Percentiles rank a stretch among this genome's conserved stretches.
Evolutionary conservation across 2,329 filamentous ascomycete genomes (phyloP).

Genomic region (Pseudogymnoascus sp.): DNA sequence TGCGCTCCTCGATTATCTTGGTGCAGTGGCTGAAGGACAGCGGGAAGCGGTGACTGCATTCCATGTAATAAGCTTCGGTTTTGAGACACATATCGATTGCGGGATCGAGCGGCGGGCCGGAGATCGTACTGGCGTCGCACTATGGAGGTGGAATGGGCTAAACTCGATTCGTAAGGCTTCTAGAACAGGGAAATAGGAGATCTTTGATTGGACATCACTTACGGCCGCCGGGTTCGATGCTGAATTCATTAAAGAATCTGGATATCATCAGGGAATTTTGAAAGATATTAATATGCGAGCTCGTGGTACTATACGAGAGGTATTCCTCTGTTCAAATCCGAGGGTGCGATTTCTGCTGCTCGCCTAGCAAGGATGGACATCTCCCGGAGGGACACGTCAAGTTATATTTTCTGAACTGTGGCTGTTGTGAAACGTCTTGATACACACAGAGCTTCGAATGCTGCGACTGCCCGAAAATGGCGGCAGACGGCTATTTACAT

Average conservation of each 20-base stretch:
- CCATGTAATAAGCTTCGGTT: constrained; percentile 2
- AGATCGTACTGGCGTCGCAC: not conserved
- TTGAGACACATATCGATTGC: not conserved
- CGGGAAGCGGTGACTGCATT: not conserved
- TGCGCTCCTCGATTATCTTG: not conserved
- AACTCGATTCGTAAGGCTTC: not conserved
- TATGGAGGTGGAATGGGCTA: not conserved
- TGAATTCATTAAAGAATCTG: not conserved
- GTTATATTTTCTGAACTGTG: not conserved
- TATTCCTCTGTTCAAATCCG: not conserved
- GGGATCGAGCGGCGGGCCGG: not conserved
- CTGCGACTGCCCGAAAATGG: not conserved
- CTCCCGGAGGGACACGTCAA: not conserved
- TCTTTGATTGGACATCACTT: not conserved
- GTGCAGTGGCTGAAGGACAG: not conserved
- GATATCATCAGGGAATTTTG: not conserved
- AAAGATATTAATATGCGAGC: not conserved
- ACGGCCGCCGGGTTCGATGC: not conserved
- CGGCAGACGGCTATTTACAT: not conserved
- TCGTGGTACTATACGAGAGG: not conserved
- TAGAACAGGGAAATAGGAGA: not conserved
- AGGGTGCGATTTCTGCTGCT: not conserved
- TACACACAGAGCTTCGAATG: not conserved
- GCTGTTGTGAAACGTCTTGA: not conserved
- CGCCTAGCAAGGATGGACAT: not conserved